Base-by-base conservation (phyloP, 1,139 yeast genomes). In the Blastobotrys proliferans region DNA sequence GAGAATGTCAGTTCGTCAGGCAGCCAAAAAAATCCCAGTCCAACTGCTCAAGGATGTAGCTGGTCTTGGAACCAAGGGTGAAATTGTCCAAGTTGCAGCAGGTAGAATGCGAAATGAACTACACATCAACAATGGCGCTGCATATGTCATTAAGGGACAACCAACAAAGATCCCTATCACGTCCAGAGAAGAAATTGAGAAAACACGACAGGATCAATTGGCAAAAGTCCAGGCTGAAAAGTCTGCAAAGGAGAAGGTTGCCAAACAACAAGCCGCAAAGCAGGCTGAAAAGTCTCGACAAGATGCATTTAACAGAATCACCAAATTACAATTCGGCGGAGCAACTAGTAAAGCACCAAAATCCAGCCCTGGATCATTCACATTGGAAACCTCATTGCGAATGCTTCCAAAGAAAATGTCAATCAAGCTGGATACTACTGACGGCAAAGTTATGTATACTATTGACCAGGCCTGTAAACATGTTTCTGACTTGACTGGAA, bases 91-190 rank as follows among this genome's bases (percentile, higher is more conserved):
- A 31, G 96, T 87, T n/a, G 74, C 78, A 48, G 86, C 95, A 26
- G 85, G 92, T 14, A 72, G 77, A 48, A 88, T 88, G 96, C 76
- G 92, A 61, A 85, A 84, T 65, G 76, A 69, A 55, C 72, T 88
- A 46, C 87, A 87, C 56, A 76, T 77, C 40, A 58, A 69, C 49
- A 81, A 84, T 54, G 83, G 85, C 38, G 96, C 96, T 2, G 76
- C 77, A 29, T 84, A 83, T 58, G 71, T 83, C 25, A 61, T 76
- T 29, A 67, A 70, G 35, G 75, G 71, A 13, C 68, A 73, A 46
- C 73, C 75, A 6, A 82, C 86, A 37, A 69, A 71, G 43, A 74
- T 84, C 42, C 84, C 86, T 1, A 77, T 82, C 21, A 82, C 78
- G 13, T 70, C 73, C 46, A 60, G 58, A 49, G 59, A 50, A 34